phyloP scores from a whole-genome alignment of 2,329 filamentous ascomycete genomes.

The Pseudofabraea citricarpa region DNA sequence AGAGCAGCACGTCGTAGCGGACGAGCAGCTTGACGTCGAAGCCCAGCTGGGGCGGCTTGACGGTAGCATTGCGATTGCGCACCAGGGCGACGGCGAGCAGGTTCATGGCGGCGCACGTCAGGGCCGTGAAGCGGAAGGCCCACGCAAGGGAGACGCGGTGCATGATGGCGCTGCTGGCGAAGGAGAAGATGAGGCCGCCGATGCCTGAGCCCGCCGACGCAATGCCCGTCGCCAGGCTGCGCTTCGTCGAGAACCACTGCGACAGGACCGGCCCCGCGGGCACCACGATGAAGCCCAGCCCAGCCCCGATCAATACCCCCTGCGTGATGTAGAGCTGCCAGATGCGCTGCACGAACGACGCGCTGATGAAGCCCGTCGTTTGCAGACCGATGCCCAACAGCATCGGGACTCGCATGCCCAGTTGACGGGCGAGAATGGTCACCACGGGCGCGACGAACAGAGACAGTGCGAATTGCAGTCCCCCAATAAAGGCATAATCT shows the following conservation, averaged over 20 bases:
- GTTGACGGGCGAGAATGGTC: conserved; percentile 26
- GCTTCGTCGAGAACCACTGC: conserved; percentile 52
- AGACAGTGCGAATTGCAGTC: conserved; percentile 8
- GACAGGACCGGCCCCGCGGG: conserved; percentile 59
- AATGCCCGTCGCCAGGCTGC: conserved; percentile 51
- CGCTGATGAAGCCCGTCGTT: conserved; percentile 58
- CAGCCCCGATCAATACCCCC: conserved; percentile 67
- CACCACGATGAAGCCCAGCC: conserved; percentile 67
- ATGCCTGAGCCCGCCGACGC: conserved; percentile 47
- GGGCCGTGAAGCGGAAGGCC: conserved; percentile 42
- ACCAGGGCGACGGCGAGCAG: conserved; percentile 5
- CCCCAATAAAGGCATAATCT: conserved; percentile 12
- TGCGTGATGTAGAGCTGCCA: conserved; percentile 74
- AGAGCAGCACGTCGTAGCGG: conserved; percentile 30
- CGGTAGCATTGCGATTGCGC: conserved; percentile 8
- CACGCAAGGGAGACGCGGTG: conserved; percentile 42
- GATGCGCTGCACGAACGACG: conserved; percentile 60
- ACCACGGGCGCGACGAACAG: conserved; percentile 31
- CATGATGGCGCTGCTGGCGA: conserved; percentile 47
- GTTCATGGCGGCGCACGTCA: conserved; percentile 5
- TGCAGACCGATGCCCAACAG: conserved; percentile 38
- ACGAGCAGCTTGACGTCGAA: conserved; percentile 25
- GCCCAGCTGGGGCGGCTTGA: conserved; percentile 6
- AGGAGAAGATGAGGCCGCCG: conserved; percentile 46
- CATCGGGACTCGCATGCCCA: conserved; percentile 4